These are phyloP conservation scores for Coemansia sp. DNA, from an alignment of 192 early-diverging fungal genomes.

Conservation along the genomic window DNA sequence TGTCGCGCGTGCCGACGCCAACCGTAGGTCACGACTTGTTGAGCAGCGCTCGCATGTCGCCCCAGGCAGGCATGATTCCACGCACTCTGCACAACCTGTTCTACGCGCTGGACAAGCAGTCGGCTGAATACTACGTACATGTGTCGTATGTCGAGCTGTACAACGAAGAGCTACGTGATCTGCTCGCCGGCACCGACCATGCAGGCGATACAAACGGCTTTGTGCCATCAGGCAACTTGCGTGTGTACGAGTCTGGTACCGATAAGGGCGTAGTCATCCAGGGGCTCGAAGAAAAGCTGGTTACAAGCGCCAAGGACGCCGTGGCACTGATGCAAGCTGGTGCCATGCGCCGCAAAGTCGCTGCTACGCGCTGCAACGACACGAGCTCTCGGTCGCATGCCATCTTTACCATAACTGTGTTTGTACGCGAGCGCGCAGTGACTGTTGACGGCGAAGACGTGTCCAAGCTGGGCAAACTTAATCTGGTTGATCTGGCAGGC, in stretches of 20 bases:
- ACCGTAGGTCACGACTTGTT: slow-evolving; percentile 4
- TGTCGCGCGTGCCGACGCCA: slow-evolving; percentile 4
- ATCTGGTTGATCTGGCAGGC: slow-evolving; percentile 94
- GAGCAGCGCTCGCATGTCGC: slow-evolving; percentile 9
- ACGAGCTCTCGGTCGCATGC: slow-evolving; percentile 91
- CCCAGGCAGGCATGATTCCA: slow-evolving; percentile 86
- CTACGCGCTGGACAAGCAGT: slow-evolving; percentile 64
- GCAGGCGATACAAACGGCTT: slow-evolving; percentile 10
- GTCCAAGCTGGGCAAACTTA: slow-evolving; percentile 91
- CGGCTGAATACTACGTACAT: slow-evolving; percentile 75
- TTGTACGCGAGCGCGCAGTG: slow-evolving; percentile 71
- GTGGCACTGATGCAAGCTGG: slow-evolving; percentile 71
- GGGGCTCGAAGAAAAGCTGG: slow-evolving; percentile 76
- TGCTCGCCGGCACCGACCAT: slow-evolving; percentile 64
- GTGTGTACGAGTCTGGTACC: slow-evolving; percentile 70
- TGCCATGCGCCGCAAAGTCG: slow-evolving; percentile 71
- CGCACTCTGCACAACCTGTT: slow-evolving; percentile 81
- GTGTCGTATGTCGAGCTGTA: slow-evolving; percentile 93
- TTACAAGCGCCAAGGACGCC: slow-evolving; percentile 73
- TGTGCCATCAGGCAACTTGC: slow-evolving; percentile 37
- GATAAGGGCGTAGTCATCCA: slow-evolving; percentile 75
- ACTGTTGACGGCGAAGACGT: slow-evolving; percentile 79
- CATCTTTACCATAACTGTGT: slow-evolving; percentile 87
- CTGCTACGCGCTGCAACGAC: slow-evolving; percentile 87
- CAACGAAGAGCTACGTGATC: slow-evolving; percentile 93